Conservation (phyloP, 2,329 filamentous ascomycete genomes). For the Gremmenia infestans region DNA sequence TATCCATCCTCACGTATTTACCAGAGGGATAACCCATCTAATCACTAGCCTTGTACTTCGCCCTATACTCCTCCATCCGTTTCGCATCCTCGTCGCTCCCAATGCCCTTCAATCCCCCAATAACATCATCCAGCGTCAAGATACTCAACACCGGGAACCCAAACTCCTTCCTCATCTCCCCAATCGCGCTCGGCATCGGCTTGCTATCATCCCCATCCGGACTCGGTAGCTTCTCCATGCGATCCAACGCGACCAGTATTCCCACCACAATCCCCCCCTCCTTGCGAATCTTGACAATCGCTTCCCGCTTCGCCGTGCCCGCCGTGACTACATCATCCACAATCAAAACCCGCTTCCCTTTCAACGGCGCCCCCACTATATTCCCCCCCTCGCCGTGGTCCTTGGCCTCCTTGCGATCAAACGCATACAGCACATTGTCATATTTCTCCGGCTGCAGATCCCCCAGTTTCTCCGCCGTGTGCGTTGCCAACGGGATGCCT, state of each 20-base stretch:
- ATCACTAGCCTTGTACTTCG: constrained; percentile 57
- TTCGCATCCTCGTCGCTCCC: constrained; percentile 58
- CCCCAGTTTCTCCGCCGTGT: constrained; percentile 70
- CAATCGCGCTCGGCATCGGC: constrained; percentile 74
- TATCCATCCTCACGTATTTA: not conserved
- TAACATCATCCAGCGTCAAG: constrained; percentile 78
- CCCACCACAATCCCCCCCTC: constrained; percentile 83
- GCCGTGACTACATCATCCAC: constrained; percentile 97
- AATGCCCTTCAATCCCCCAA: constrained; percentile 59
- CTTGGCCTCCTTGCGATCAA: constrained; percentile 95
- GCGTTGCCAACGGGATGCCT: constrained; percentile 83
- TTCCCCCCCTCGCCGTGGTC: constrained; percentile 91
- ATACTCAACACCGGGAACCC: constrained; percentile 80
- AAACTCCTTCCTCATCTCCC: constrained; percentile 77
- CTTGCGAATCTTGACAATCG: constrained; percentile 79
- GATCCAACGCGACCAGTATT: constrained; percentile 83
- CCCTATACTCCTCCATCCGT: constrained; percentile 69
- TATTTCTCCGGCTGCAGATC: constrained; percentile 63
- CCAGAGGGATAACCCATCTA: constrained; percentile 8
- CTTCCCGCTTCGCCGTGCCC: constrained; percentile 89
- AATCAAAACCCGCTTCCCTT: constrained; percentile 81
- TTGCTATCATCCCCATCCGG: constrained; percentile 48
- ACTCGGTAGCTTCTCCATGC: constrained; percentile 73
- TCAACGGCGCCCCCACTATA: constrained; percentile 82
- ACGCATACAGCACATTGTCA: constrained; percentile 72